These are phyloP conservation scores for Kwoniella mangroviensis DNA, from an alignment of 768 basidiomycete genomes.

Conservation along the genomic window DNA sequence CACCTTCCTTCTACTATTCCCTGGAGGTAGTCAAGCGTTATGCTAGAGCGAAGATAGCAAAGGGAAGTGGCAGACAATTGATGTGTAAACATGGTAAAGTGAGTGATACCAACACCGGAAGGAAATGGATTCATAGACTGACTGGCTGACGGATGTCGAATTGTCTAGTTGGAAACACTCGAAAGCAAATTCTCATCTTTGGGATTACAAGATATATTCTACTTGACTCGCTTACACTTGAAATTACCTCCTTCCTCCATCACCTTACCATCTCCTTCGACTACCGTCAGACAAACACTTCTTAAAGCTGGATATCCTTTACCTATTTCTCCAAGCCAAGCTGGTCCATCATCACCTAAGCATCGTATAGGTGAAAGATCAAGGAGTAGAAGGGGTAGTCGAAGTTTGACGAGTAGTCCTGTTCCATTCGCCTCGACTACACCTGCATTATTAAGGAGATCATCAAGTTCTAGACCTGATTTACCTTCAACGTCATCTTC, in stretches of 20 bases:
- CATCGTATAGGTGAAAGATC: neutral
- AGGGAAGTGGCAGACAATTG: conserved; percentile 29
- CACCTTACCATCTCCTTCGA: conserved; percentile 24
- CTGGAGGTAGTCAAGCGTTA: conserved; percentile 38
- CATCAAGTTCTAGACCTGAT: conserved; percentile 1
- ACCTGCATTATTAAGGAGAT: neutral
- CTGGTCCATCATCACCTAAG: neutral
- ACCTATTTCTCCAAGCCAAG: neutral
- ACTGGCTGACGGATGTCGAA: no score
- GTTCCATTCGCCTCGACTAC: neutral
- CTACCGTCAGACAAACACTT: conserved; percentile 15
- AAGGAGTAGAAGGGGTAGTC: neutral
- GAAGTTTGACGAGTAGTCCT: conserved; percentile 8
- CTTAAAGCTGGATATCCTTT: conserved; percentile 34
- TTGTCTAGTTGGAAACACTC: conserved; percentile 29
- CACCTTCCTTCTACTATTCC: conserved; percentile 21
- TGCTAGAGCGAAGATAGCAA: conserved; percentile 33
- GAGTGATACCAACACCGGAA: no score
- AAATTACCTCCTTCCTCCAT: conserved; percentile 29
- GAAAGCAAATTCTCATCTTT: conserved; percentile 32
- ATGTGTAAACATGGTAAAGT: conserved; percentile 31
- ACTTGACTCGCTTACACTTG: conserved; percentile 30
- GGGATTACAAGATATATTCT: conserved; percentile 40
- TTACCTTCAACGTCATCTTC: neutral
- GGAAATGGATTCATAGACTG: no score